These are phyloP conservation scores for Fusarium verticillioides DNA, from an alignment of 2,329 filamentous ascomycete species.

Conservation along the genomic window DNA sequence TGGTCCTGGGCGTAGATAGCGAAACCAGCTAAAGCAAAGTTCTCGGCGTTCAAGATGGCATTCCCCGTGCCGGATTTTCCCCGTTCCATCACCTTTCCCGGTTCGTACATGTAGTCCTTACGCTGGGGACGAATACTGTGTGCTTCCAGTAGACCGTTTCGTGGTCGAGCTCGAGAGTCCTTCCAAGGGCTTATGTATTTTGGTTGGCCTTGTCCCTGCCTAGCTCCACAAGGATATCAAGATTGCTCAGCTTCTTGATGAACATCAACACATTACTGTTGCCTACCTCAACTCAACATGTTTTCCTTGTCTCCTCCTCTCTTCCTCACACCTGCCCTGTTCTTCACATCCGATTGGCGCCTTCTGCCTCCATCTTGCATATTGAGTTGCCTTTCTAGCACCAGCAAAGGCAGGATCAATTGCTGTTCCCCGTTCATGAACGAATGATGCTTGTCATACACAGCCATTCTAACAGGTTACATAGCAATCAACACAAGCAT, in stretches of 20 bases:
- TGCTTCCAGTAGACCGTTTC: neutral
- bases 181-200: neutral
- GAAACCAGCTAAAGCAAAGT: too few species aligned
- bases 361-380: constrained; percentile 4
- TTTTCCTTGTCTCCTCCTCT: neutral
- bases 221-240: neutral
- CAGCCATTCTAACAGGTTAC: too few species aligned
- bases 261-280: neutral
- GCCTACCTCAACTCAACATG: neutral
- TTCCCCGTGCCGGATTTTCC: too few species aligned
- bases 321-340: neutral
- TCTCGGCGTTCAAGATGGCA: too few species aligned
- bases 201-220: neutral
- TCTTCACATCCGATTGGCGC: neutral
- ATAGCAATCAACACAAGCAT: too few species aligned
- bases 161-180: neutral
- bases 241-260: neutral
- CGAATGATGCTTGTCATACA: too few species aligned
- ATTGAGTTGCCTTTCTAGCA: neutral
- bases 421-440: too few species aligned
- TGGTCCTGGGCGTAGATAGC: neutral
- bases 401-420: neutral
- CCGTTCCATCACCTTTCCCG: too few species aligned
- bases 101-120: too few species aligned
- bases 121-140: too few species aligned